Conservation (phyloP, 2,329 filamentous ascomycete genomes). For the Stagonosporopsis tanaceti region DNA sequence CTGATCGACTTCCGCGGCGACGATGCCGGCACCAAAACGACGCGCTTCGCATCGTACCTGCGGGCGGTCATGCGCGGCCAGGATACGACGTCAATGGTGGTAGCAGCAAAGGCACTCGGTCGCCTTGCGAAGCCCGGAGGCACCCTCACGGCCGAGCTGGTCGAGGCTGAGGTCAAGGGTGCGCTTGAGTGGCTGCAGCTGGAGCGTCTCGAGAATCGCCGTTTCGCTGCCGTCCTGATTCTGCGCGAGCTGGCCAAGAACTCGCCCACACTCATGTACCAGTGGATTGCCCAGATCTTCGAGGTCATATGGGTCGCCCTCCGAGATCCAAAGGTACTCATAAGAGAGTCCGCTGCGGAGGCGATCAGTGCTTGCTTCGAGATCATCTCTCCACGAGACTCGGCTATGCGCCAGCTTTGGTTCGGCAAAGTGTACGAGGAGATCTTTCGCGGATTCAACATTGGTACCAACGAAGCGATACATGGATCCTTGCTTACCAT, state of each 20-base stretch:
- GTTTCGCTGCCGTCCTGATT: constrained; percentile 91
- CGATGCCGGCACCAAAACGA: constrained; percentile 91
- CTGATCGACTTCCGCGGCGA: constrained; percentile 97
- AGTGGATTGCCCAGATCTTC: constrained; percentile 93
- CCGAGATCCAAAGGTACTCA: constrained; percentile 87
- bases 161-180: constrained; percentile 96
- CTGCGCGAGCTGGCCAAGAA: constrained; percentile 90
- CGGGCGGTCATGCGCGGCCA: constrained; percentile 88
- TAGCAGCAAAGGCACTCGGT: constrained; percentile 86
- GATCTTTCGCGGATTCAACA: constrained; percentile 76
- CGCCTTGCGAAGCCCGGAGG: constrained; percentile 92
- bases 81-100: constrained; percentile 88
- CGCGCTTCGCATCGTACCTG: constrained; percentile 89
- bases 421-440: constrained; percentile 92
- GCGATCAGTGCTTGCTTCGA: constrained; percentile 95
- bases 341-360: constrained; percentile 89
- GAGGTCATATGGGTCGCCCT: constrained; percentile 96
- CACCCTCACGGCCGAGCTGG: constrained; percentile 90
- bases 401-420: constrained; percentile 84
- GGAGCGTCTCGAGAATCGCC: constrained; percentile 88
- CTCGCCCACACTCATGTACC: constrained; percentile 93
- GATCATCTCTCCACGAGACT: constrained; percentile 92
- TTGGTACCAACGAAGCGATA: constrained; percentile 83
- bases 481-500: constrained; percentile 94
- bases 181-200: constrained; percentile 97